These are phyloP conservation scores for Neofusicoccum ribis DNA, from an alignment of 2,329 filamentous ascomycete species.

Conservation along the genomic window DNA sequence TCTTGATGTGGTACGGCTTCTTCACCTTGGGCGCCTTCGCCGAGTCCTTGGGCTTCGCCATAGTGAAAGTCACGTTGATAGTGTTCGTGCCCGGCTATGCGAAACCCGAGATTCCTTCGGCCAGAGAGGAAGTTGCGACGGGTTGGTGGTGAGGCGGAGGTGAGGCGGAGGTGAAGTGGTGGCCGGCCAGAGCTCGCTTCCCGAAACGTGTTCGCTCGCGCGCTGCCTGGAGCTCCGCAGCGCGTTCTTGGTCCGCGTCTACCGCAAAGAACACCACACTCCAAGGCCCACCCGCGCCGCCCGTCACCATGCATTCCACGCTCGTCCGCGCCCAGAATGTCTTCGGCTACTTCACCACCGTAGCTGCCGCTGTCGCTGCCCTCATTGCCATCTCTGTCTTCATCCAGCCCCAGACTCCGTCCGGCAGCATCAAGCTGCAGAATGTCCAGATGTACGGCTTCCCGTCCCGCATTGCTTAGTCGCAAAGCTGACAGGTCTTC, in stretches of 20 bases:
- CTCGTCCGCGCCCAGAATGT: slow-evolving; percentile 84
- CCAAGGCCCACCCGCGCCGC: background rate
- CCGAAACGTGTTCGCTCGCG: slow-evolving; percentile 19
- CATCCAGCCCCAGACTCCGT: slow-evolving; percentile 67
- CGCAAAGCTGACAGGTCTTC: background rate
- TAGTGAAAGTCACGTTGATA: background rate
- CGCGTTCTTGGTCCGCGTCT: background rate
- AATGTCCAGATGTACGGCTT: slow-evolving; percentile 78
- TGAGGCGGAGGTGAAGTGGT: background rate
- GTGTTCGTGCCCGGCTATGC: background rate
- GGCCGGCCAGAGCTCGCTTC: slow-evolving; percentile 11
- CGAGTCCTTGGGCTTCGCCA: slow-evolving; percentile 5
- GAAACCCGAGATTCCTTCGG: too few relatives aligned
- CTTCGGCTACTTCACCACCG: slow-evolving; percentile 97
- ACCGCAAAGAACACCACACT: background rate
- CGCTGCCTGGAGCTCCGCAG: slow-evolving; percentile 5
- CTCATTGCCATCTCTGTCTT: slow-evolving; percentile 82
- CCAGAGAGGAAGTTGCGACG: background rate
- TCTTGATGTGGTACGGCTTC: slow-evolving; percentile 34
- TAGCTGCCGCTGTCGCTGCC: slow-evolving; percentile 76
- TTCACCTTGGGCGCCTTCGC: slow-evolving; percentile 24
- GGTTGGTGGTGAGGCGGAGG: background rate
- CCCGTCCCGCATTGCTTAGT: background rate
- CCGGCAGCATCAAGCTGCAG: slow-evolving; percentile 63
- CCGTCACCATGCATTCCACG: slow-evolving; percentile 75